These are phyloP conservation scores for Didymella exigua DNA, from an alignment of 2,329 filamentous ascomycete genomes.

Conservation along the genomic window DNA sequence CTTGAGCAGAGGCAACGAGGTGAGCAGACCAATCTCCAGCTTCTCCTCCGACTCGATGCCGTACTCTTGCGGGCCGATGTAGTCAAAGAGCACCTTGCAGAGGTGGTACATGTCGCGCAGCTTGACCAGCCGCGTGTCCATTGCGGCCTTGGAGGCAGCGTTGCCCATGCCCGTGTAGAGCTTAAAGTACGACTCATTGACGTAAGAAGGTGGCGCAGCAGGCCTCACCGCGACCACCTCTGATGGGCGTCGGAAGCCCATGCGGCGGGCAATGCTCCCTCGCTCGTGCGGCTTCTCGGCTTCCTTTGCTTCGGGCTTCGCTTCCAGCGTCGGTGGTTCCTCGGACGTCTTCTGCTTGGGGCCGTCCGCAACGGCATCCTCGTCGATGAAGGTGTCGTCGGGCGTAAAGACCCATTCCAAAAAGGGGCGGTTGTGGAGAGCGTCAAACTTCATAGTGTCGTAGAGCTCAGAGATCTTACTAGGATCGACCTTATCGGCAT, in stretches of 20 bases:
- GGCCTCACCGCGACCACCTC: conserved; percentile 43
- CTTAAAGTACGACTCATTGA: conserved; percentile 78
- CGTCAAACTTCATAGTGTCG: conserved; percentile 99
- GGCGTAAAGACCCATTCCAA: conserved; percentile 98
- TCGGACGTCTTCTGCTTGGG: conserved; percentile 40
- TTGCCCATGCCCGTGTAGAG: conserved; percentile 76
- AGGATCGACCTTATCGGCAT: conserved; percentile 96
- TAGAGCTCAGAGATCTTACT: conserved; percentile 99
- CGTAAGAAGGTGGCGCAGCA: conserved; percentile 36
- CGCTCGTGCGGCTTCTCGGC: conserved; percentile 48
- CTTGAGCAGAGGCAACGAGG: conserved; percentile 88
- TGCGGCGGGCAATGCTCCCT: conserved; percentile 52
- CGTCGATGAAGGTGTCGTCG: conserved; percentile 75
- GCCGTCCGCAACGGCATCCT: conserved; percentile 52
- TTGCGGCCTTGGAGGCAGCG: conserved; percentile 70
- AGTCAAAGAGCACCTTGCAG: conserved; percentile 95
- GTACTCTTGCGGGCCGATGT: conserved; percentile 97
- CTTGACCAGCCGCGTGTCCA: conserved; percentile 83
- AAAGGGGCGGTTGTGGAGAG: conserved; percentile 93
- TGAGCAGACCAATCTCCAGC: conserved; percentile 95
- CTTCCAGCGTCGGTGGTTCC: conserved; percentile 28
- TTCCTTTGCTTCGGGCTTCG: conserved; percentile 39
- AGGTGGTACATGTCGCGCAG: conserved; percentile 91
- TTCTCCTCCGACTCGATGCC: conserved; percentile 96
- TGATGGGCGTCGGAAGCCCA: conserved; percentile 61